Conservation (phyloP, 148 eudicot species). For the Beta vulgaris region DNA sequence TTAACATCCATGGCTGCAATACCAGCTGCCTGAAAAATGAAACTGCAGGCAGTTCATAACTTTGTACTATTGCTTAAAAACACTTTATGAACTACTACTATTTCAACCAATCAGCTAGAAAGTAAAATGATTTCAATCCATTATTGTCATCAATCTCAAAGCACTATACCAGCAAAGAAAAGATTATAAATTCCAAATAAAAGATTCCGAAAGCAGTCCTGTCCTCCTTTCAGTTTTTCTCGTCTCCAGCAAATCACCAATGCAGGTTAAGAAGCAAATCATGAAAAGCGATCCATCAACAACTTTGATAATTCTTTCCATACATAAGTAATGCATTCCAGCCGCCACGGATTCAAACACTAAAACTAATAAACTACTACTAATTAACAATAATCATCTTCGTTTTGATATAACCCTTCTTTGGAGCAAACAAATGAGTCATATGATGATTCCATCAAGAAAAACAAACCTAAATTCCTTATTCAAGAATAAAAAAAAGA, state of each 20-base stretch:
- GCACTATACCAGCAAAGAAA: not conserved
- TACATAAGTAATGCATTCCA: not conserved
- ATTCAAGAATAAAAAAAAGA: not conserved
- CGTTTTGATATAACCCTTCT: no score
- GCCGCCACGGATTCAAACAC: not conserved
- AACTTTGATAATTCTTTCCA: not conserved
- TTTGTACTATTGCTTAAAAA: not conserved
- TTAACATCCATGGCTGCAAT: constrained; percentile 88
- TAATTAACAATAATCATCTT: not conserved
- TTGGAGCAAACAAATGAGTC: not conserved
- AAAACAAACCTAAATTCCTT: no score
- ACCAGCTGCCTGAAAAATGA: constrained; percentile 61
- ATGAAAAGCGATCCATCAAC: not conserved
- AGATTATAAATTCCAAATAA: no score
- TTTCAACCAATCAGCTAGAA: not conserved
- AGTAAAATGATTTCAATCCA: not conserved
- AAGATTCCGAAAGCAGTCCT: no score
- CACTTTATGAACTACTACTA: not conserved
- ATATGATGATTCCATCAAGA: no score
- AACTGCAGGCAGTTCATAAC: not conserved
- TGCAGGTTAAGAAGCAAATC: not conserved
- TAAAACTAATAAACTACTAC: not conserved
- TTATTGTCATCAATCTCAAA: not conserved
- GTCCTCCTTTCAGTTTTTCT: not conserved
- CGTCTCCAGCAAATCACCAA: not conserved